Evolutionary conservation across 176 grass and related monocot species (phyloP).

Genomic region (Tuctoria greenei): DNA sequence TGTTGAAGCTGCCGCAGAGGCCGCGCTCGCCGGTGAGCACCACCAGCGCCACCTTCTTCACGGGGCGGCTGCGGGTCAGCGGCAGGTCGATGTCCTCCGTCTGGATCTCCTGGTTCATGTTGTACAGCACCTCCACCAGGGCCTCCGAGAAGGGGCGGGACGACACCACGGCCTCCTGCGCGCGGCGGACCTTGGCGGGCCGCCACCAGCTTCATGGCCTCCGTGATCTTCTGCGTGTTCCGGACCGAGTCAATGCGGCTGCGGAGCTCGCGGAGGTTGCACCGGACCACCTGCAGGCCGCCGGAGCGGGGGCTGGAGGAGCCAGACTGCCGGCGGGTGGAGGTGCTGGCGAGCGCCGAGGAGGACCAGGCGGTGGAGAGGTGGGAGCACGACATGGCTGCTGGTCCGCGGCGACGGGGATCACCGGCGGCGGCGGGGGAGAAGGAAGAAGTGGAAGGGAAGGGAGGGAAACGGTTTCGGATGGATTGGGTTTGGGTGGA

Average conservation of each 20-base stretch:
- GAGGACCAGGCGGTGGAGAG: conserved; percentile 61
- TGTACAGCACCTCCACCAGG: conserved; percentile 80
- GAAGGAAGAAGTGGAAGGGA: conserved; percentile 9
- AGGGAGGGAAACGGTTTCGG: conserved; percentile 50
- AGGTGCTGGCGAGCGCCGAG: conserved; percentile 46
- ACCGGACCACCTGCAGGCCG: conserved; percentile 49
- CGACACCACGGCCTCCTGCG: conserved; percentile 78
- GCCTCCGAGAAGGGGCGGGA: conserved; percentile 88
- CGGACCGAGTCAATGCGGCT: conserved; percentile 72
- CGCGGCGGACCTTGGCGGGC: conserved; percentile 83
- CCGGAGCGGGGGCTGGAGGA: conserved; percentile 16
- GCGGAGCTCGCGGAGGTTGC: conserved; percentile 64
- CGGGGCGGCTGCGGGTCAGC: conserved; percentile 56
- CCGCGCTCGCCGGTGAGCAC: conserved; percentile 85
- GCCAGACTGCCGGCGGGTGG: conserved; percentile 29
- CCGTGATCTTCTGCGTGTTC: conserved; percentile 95
- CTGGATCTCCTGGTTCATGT: conserved; percentile 93
- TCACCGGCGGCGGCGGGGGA: conserved; percentile 22
- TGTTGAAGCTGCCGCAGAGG: conserved; percentile 87
- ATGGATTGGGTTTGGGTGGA: conserved; percentile 78
- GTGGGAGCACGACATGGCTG: conserved; percentile 50
- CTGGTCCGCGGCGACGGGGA: conserved; percentile 3
- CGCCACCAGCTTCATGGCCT: conserved; percentile 92
- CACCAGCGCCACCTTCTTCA: conserved; percentile 74
- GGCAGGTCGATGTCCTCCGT: conserved; percentile 78